phyloP scores from a whole-genome alignment of 2,329 filamentous ascomycete genomes.

The Ophiostoma sp. region DNA sequence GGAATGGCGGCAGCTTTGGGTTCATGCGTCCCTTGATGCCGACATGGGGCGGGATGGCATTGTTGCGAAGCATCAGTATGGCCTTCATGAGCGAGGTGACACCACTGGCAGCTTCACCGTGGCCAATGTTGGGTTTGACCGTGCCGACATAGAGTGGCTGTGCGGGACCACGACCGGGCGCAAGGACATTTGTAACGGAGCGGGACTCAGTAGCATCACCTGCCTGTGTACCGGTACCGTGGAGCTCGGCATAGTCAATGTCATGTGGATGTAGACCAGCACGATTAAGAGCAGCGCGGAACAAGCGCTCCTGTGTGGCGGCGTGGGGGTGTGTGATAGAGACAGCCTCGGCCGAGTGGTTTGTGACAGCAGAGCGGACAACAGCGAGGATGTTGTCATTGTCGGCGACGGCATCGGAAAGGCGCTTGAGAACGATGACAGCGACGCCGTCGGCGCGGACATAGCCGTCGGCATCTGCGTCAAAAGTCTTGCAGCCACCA shows the following conservation, averaged over 20 bases:
- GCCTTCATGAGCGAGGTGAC: constrained; percentile 58
- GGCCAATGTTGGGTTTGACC: constrained; percentile 60
- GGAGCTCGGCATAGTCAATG: constrained; percentile 81
- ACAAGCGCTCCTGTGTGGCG: constrained; percentile 67
- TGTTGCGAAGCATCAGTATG: constrained; percentile 59
- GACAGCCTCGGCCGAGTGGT: constrained; percentile 74
- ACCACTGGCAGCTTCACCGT: constrained; percentile 58
- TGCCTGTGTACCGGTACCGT: constrained; percentile 81
- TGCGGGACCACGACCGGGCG: constrained; percentile 42
- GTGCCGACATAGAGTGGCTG: constrained; percentile 57
- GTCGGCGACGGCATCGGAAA: constrained; percentile 70
- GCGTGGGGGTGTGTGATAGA: constrained; percentile 82
- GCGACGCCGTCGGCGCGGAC: constrained; percentile 70
- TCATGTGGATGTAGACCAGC: constrained; percentile 71
- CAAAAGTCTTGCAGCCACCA: constrained; percentile 73
- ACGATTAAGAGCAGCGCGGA: constrained; percentile 62
- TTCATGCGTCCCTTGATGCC: constrained; percentile 63
- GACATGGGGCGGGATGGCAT: constrained; percentile 58
- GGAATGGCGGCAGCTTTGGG: constrained; percentile 50
- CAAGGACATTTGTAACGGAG: constrained; percentile 58
- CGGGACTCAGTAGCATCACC: constrained; percentile 79
- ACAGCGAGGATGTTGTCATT: constrained; percentile 73
- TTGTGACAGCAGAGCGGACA: constrained; percentile 69
- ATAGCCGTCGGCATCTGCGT: constrained; percentile 75
- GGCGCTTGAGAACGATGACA: constrained; percentile 69